Percentiles rank a stretch among this genome's conserved stretches.
phyloP scores from a whole-genome alignment of 164 flowering plant species.

The Vitis cinerea region DNA sequence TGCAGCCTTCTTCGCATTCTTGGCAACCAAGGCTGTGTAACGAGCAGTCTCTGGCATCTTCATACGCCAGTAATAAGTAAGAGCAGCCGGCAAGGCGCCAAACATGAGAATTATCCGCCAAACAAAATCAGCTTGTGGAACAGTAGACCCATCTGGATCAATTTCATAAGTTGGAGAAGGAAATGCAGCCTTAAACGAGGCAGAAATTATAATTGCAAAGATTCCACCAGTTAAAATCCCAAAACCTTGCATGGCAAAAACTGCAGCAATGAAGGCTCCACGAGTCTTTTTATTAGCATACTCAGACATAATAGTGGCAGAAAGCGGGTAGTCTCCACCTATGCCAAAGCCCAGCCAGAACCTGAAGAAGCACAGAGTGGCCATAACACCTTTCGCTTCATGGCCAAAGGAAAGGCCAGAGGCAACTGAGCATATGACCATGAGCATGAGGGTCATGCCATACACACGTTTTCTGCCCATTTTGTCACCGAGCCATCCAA shows the following conservation, averaged over 20 bases:
- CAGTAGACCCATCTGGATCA: conserved; percentile 1
- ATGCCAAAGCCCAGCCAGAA: conserved; percentile 23
- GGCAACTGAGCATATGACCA: conserved; percentile 21
- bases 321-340: conserved; percentile 21
- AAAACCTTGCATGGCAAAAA: conserved; percentile 18
- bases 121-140: conserved; percentile 15
- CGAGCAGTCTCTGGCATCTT: conserved; percentile 24
- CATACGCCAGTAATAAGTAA: conserved; percentile 21
- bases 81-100: conserved; percentile 14
- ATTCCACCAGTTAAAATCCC: conserved; percentile 21
- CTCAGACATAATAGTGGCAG: conserved; percentile 26
- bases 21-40: conserved; percentile 19
- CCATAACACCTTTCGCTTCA: conserved; percentile 1
- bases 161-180: conserved; percentile 4
- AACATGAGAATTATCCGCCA: conserved; percentile 17
- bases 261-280: conserved; percentile 19
- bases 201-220: conserved; percentile 12
- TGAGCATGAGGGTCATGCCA: conserved; percentile 18
- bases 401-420: conserved; percentile 15
- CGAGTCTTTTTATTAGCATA: conserved; percentile 19
- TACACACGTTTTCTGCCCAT: conserved; percentile 17
- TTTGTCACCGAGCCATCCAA: conserved; percentile 20
- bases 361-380: conserved; percentile 20
- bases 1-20: conserved; percentile 18
- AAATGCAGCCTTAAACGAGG: conserved; percentile 7